Evolutionary conservation across 192 early-diverging fungal species (phyloP), one percentile per base, ranked within the genome.

Genomic region (Linnemannia hyalina): DNA sequence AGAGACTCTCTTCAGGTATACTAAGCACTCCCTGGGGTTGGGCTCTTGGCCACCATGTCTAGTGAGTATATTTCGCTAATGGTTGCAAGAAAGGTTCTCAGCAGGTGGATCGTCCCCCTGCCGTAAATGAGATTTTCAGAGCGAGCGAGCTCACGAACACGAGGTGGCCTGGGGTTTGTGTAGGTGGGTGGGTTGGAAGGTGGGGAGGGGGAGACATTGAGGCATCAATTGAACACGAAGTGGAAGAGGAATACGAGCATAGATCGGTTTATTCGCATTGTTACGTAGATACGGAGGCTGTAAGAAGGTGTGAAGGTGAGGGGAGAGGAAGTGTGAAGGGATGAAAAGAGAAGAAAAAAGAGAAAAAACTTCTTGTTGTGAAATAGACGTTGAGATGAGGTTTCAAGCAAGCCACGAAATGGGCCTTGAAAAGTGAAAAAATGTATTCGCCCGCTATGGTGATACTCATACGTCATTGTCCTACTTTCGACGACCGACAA

Each of bases 31-130:
- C 76, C 82, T 82, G 75, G 81, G 15, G 47, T 82, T 83, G 29
- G 76, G 82, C 82, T 84, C 82, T 79, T 75, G 82, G 76, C 82
- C 77, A 84, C 82, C 77, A 84, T 84, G 82, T 84, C 82, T 84
- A 79, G 82, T 79, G 82, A 84, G 68, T 78, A 73, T 49, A 63
- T 75, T 70, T 84, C 82, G 82, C 82, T 84, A 84, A 79, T 20
- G 73, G 54, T 73, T 78, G 82, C 77, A 78, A 79, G 77, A 84
- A 84, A 84, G 73, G 73, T 71, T 79, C 77, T 78, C 81, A 75
- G 76, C 82, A 78, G 76, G 76, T 75, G 78, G 76, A 82, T 82
- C 81, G 81, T 82, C 81, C 81, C 70, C 81, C 81, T 73, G 71
- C 72, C 76, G 32, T 78, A 20, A 20, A 75, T 42, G 76, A 78